Base-by-base conservation (phyloP, 2,329 filamentous ascomycete genomes). In the Pseudogymnoascus sp. region DNA sequence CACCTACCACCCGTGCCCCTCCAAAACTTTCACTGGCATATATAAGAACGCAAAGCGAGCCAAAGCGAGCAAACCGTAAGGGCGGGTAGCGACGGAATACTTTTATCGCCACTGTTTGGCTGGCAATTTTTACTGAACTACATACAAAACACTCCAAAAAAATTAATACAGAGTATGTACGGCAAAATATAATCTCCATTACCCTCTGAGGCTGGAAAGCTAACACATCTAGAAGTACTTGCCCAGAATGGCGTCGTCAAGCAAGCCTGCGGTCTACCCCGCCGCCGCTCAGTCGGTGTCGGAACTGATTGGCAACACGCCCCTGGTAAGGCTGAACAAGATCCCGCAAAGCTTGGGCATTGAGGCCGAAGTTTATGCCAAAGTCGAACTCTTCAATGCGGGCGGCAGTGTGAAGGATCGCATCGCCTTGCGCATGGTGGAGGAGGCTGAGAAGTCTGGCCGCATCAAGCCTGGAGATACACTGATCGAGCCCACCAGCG, bases 401-500 rank as follows among this genome's bases (percentile, higher is more conserved):
- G 92, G 92, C 62, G 92, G 92, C 66, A 94, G 89, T 72, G 89
- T 96, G 71, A 97, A 97, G 77, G 92, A 97, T 77, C 84, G 92
- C 64, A 99, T 99, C 73, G 94, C 94, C 20, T 78, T 97, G 73
- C 89, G 94, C 71, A 99, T 99, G 94, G 89, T 99, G 64, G 92
- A 97, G 77, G 89, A 93, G 74, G 94, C 94, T 12, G 94, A 99
- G 81, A 86, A 85, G 72, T 87, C 84, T 59, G 94, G 94, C 50
- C 86, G 93, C 66, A 97, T 99, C 77, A 97, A 94, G 82, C 94
- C 94, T 28, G 94, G 93, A 61, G 92, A 97, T 76, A 97, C 92
- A 59, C 79, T 99, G 70, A 99, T 99, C 72, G 94, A 99, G 82
- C 94, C 94, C 8, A 99, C 94, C 57, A 96, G 91, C 71, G 94